phyloP scores from a whole-genome alignment of 805 yeast species.

The Pichia pseudocactophila region DNA sequence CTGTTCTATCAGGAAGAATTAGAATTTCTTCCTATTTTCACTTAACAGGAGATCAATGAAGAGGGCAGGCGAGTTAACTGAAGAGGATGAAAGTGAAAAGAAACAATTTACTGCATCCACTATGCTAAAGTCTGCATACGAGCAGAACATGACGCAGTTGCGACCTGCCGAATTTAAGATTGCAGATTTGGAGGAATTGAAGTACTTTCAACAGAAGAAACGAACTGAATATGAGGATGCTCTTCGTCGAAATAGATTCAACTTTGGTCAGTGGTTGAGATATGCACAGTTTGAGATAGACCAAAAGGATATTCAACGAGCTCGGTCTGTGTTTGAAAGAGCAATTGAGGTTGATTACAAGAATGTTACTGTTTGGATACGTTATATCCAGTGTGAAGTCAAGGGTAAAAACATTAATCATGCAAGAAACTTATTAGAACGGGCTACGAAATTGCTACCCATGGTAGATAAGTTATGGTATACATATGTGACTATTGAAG shows the following conservation, averaged over 20 bases:
- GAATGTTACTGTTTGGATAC: constrained; percentile 77
- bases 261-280: constrained; percentile 82
- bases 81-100: constrained; percentile 24
- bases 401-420: constrained; percentile 69
- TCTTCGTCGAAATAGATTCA: constrained; percentile 73
- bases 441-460: constrained; percentile 70
- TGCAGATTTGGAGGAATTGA: constrained; percentile 71
- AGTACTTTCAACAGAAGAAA: constrained; percentile 65
- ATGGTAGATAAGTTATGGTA: constrained; percentile 82
- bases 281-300: constrained; percentile 84
- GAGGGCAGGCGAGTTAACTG: constrained; percentile 28
- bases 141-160: constrained; percentile 33
- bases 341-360: constrained; percentile 64
- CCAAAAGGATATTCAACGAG: constrained; percentile 69
- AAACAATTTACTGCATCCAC: constrained; percentile 56
- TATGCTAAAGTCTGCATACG: constrained; percentile 54
- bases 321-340: constrained; percentile 81
- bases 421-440: constrained; percentile 75
- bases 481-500: constrained; percentile 74
- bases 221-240: constrained; percentile 81
- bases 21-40: constrained; percentile 1
- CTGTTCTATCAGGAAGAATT: no score
- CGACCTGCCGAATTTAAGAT: constrained; percentile 40
- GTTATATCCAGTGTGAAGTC: constrained; percentile 73
- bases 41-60: not conserved